phyloP scores from a whole-genome alignment of 345 rosid genomes.

The Populus deltoides region DNA sequence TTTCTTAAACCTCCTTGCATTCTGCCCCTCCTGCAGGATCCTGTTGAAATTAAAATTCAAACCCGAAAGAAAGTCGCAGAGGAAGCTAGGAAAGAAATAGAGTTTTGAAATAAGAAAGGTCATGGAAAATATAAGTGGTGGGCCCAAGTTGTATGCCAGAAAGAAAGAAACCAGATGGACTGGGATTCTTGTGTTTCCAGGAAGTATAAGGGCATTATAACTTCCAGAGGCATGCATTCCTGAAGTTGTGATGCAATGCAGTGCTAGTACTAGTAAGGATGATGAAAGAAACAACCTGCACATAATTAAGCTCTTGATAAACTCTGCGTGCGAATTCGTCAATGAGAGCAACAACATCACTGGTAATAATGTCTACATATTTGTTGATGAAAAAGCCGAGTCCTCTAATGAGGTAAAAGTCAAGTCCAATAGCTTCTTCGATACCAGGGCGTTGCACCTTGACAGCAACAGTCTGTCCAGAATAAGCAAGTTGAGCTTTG shows the following conservation, averaged over 20 bases:
- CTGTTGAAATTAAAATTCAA: slow-evolving; percentile 56
- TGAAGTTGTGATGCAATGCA: not conserved
- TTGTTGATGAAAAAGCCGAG: slow-evolving; percentile 69
- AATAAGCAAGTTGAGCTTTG: slow-evolving; percentile 78
- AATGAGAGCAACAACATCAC: slow-evolving; percentile 72
- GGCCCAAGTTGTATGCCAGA: not conserved
- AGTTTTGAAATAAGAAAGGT: not conserved
- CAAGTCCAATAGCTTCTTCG: slow-evolving; percentile 86
- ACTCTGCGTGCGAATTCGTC: slow-evolving; percentile 94
- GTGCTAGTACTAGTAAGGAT: not conserved
- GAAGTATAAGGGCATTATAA: not conserved
- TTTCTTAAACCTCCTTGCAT: slow-evolving; percentile 88
- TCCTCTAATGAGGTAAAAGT: slow-evolving; percentile 84
- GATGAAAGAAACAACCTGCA: slow-evolving; percentile 56
- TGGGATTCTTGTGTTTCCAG: not conserved
- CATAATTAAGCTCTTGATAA: slow-evolving; percentile 92
- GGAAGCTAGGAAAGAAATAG: slow-evolving; percentile 1
- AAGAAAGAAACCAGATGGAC: not conserved
- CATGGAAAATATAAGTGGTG: not conserved
- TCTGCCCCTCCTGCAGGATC: slow-evolving; percentile 90
- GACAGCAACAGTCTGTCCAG: slow-evolving; percentile 81
- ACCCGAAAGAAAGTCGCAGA: slow-evolving; percentile 26
- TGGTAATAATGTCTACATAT: slow-evolving; percentile 70
- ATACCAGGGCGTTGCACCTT: slow-evolving; percentile 95
- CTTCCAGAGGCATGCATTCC: not conserved